A percentile compares a stretch with the other conserved stretches of the same genome.
phyloP scores from a whole-genome alignment of 2,329 filamentous ascomycete species.

The Aschersonia sp. region DNA sequence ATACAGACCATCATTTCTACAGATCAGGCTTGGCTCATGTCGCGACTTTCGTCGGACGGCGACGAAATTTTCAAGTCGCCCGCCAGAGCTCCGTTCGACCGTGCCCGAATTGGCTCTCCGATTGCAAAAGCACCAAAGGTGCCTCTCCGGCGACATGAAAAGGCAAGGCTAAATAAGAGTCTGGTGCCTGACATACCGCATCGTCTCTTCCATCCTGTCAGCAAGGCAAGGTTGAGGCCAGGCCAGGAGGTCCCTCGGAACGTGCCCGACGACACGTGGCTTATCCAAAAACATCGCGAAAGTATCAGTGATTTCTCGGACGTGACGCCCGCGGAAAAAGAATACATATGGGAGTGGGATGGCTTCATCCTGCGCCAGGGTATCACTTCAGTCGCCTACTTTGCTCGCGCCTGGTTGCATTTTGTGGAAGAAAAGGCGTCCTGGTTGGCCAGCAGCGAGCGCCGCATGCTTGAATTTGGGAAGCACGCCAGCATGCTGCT shows the following conservation, averaged over 20 bases:
- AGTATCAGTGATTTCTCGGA: conserved; percentile 42
- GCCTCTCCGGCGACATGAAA: conserved; percentile 3
- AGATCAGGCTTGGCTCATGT: conserved; percentile 29
- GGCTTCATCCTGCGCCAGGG: conserved; percentile 35
- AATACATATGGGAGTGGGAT: conserved; percentile 45
- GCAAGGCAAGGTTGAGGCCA: conserved; percentile 34
- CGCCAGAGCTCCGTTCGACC: conserved; percentile 8
- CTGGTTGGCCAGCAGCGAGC: conserved; percentile 35
- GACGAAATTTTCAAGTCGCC: conserved; percentile 13
- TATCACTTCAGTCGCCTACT: conserved; percentile 35
- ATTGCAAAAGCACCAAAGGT: conserved; percentile 5
- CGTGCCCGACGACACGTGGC: conserved; percentile 34
- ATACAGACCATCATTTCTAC: conserved; percentile 27
- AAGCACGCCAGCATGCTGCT: conserved; percentile 38
- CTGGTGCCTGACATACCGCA: conserved; percentile 34
- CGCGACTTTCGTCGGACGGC: conserved; percentile 22
- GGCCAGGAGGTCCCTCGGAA: conserved; percentile 30
- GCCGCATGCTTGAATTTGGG: conserved; percentile 37
- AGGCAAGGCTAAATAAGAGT: conserved; percentile 14
- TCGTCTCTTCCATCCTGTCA: conserved; percentile 41
- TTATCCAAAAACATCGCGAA: conserved; percentile 44
- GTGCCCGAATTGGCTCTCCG: conserved; percentile 12
- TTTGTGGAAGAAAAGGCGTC: conserved; percentile 34
- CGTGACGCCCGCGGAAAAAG: conserved; percentile 36
- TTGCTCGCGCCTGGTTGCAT: conserved; percentile 34